phyloP scores from a whole-genome alignment of 2,329 filamentous ascomycete genomes.

The Trichoderma koningiopsis region DNA sequence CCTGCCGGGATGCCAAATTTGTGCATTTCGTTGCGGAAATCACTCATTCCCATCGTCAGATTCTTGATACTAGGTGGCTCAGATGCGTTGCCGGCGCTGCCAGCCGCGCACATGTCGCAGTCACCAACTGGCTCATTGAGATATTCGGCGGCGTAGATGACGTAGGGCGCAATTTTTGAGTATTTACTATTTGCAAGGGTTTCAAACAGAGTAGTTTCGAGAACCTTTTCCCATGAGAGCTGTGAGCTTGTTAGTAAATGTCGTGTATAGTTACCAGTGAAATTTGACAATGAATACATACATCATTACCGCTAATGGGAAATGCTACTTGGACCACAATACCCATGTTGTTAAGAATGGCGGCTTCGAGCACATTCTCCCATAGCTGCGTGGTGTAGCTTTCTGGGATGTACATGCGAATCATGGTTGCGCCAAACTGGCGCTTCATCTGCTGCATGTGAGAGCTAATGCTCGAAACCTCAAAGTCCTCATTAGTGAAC shows the following conservation, averaged over 20 bases:
- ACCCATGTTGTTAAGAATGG: constrained; percentile 29
- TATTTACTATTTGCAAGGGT: constrained; percentile 9
- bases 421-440: constrained; percentile 28
- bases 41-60: constrained; percentile 7
- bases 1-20: constrained; percentile 25
- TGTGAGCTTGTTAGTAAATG: constrained; percentile 1
- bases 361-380: constrained; percentile 28
- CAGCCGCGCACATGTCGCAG: constrained; percentile 17
- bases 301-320: constrained; percentile 26
- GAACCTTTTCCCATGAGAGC: constrained; percentile 11
- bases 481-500: constrained; percentile 28
- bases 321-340: constrained; percentile 28
- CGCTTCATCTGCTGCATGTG: constrained; percentile 28
- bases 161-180: constrained; percentile 27
- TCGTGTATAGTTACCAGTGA: no score
- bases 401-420: constrained; percentile 29
- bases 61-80: background rate
- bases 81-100: constrained; percentile 26
- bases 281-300: constrained; percentile 8
- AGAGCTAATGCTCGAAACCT: constrained; percentile 1
- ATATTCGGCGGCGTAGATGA: constrained; percentile 29
- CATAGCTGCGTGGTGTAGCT: constrained; percentile 27
- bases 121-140: constrained; percentile 29
- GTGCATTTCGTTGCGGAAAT: constrained; percentile 25
- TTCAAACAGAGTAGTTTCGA: constrained; percentile 10